These are phyloP conservation scores for Colletotrichum sp. DNA, from an alignment of 2,329 filamentous ascomycete species.

Conservation along the genomic window DNA sequence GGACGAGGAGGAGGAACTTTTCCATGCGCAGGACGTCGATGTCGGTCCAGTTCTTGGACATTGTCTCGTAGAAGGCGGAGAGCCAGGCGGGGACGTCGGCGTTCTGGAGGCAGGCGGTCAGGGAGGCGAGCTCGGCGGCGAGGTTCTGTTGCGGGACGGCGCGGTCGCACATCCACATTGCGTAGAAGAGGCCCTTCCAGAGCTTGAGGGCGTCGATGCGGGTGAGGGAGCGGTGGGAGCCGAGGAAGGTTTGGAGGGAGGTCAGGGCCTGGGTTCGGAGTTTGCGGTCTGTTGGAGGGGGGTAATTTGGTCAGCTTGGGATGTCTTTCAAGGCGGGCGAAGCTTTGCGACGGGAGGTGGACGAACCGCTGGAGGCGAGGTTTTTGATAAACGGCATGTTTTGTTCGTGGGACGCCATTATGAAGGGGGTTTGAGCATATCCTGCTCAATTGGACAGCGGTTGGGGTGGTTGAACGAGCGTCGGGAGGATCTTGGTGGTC, in stretches of 20 bases:
- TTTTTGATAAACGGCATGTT: constrained; percentile 80
- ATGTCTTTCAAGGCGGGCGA: background rate
- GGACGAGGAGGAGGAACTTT: constrained; percentile 88
- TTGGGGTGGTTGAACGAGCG: background rate
- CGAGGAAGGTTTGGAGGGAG: constrained; percentile 80
- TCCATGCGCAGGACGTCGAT: constrained; percentile 83
- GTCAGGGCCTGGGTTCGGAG: constrained; percentile 78
- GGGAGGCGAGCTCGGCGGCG: constrained; percentile 75
- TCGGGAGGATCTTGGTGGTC: background rate
- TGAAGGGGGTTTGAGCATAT: constrained; percentile 5
- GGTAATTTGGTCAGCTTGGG: background rate
- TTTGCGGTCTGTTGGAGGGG: constrained; percentile 68
- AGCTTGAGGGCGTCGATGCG: constrained; percentile 81
- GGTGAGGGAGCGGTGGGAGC: constrained; percentile 63
- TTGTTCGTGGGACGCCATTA: constrained; percentile 47
- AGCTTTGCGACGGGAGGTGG: background rate
- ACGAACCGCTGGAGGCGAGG: constrained; percentile 81
- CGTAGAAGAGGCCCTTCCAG: constrained; percentile 95
- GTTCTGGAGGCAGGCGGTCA: constrained; percentile 42
- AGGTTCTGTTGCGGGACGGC: constrained; percentile 86
- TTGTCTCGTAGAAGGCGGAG: constrained; percentile 58
- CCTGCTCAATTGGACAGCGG: background rate
- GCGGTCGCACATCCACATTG: constrained; percentile 92
- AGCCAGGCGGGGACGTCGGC: constrained; percentile 20
- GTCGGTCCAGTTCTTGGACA: constrained; percentile 71